phyloP scores from a whole-genome alignment of 345 rosid species.

The Lepidium africanum region DNA sequence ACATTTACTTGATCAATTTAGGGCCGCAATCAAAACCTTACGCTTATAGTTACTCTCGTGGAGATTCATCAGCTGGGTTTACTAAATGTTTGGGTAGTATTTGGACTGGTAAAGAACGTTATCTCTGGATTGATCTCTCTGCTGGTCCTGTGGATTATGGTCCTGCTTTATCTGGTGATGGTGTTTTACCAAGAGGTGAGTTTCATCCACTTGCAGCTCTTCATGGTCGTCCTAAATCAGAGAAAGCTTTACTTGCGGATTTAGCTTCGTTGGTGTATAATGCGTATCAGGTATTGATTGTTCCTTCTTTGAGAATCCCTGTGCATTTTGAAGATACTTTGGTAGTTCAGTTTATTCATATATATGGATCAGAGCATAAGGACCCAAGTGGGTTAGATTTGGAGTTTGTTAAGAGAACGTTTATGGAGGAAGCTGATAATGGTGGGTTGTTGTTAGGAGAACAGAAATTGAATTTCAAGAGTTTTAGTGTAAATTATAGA shows the following conservation, averaged over 20 bases:
- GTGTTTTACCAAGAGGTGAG: constrained; percentile 82
- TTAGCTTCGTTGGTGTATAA: constrained; percentile 75
- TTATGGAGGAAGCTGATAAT: constrained; percentile 58
- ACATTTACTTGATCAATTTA: constrained; percentile 59
- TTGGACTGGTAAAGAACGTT: constrained; percentile 90
- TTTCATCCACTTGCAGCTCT: constrained; percentile 84
- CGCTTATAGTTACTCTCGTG: constrained; percentile 65
- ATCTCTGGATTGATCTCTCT: constrained; percentile 80
- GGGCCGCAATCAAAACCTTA: constrained; percentile 52
- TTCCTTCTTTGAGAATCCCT: constrained; percentile 85
- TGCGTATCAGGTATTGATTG: constrained; percentile 89
- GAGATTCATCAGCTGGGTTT: constrained; percentile 73
- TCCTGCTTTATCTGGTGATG: constrained; percentile 91
- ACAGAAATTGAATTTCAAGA: constrained; percentile 62
- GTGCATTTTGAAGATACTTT: constrained; percentile 73
- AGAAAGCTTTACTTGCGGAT: constrained; percentile 70
- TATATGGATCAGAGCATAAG: constrained; percentile 50
- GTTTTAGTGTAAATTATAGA: constrained; percentile 46
- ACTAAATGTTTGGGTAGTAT: constrained; percentile 77
- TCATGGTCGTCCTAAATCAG: constrained; percentile 84
- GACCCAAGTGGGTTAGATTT: constrained; percentile 66
- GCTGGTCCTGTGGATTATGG: constrained; percentile 98
- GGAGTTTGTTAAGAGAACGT: constrained; percentile 52
- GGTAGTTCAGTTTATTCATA: constrained; percentile 73
- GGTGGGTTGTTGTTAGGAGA: constrained; percentile 73